phyloP scores from a whole-genome alignment of 805 yeast species.

The Kazachstania psychrophila region DNA sequence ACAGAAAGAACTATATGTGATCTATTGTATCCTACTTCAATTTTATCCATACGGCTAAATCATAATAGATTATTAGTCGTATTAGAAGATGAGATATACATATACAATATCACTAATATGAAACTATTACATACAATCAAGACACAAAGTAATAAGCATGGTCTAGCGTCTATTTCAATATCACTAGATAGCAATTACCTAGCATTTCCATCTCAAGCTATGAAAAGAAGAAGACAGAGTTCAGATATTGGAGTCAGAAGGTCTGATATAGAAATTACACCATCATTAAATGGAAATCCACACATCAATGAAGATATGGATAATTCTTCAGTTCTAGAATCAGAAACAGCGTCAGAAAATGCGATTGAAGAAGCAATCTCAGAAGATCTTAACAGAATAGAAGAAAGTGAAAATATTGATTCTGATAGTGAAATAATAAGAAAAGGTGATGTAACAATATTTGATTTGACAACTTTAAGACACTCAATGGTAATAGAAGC shows the following conservation, averaged over 20 bases:
- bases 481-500: constrained; percentile 65
- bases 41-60: constrained; percentile 53
- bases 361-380: neutral
- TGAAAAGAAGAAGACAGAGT: constrained; percentile 16
- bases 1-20: constrained; percentile 50
- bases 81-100: constrained; percentile 53
- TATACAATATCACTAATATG: constrained; percentile 65
- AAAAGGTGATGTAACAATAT: constrained; percentile 55
- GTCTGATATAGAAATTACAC: neutral
- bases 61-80: constrained; percentile 54
- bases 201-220: constrained; percentile 75
- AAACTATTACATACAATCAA: constrained; percentile 39
- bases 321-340: neutral
- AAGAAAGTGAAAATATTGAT: neutral
- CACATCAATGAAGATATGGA: neutral
- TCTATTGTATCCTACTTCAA: constrained; percentile 53
- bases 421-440: neutral
- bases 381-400: neutral
- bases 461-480: constrained; percentile 49
- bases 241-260: too few species aligned
- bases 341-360: neutral
- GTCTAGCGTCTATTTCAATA: constrained; percentile 54
- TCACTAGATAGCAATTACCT: constrained; percentile 42
- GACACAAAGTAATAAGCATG: constrained; percentile 32
- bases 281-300: neutral